Conservation (phyloP, 2,329 filamentous ascomycete genomes). For the Ophiostoma piceae region DNA sequence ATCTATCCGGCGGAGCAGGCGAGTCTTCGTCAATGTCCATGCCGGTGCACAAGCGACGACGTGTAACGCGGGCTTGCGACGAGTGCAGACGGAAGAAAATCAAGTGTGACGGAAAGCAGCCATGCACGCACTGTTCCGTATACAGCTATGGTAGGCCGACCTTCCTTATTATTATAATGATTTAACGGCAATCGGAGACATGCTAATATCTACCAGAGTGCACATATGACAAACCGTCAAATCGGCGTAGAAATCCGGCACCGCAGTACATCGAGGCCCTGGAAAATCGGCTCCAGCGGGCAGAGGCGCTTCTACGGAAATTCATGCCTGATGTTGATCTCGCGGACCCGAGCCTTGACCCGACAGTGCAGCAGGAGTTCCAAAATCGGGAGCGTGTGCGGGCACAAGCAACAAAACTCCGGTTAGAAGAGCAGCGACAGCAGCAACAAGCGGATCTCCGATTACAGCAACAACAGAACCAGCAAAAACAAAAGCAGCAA, state of each 20-base stretch:
- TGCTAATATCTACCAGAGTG: constrained; percentile 56
- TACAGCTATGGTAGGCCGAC: constrained; percentile 76
- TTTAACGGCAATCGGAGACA: not conserved
- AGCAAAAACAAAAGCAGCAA: not conserved
- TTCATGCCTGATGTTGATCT: constrained; percentile 81
- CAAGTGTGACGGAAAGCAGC: constrained; percentile 81
- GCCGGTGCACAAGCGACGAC: constrained; percentile 68
- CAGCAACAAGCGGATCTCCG: constrained; percentile 36
- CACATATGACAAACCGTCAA: constrained; percentile 92
- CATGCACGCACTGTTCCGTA: constrained; percentile 92
- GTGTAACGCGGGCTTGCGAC: constrained; percentile 76
- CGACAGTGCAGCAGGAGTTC: constrained; percentile 65
- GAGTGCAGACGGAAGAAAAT: constrained; percentile 83
- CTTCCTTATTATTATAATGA: not conserved
- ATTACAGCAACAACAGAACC: constrained; percentile 40
- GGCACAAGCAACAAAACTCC: constrained; percentile 41
- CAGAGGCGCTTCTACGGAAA: constrained; percentile 71
- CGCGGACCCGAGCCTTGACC: constrained; percentile 77
- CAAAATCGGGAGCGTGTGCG: constrained; percentile 51
- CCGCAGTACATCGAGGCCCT: constrained; percentile 90
- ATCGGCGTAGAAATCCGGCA: constrained; percentile 80
- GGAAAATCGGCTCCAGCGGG: constrained; percentile 75
- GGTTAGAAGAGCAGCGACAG: constrained; percentile 34
- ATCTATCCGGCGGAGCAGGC: constrained; percentile 27
- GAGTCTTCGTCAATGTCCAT: constrained; percentile 36